Base-by-base conservation (phyloP, 2,329 filamentous ascomycete species). In the Parastagonospora nodorum region DNA sequence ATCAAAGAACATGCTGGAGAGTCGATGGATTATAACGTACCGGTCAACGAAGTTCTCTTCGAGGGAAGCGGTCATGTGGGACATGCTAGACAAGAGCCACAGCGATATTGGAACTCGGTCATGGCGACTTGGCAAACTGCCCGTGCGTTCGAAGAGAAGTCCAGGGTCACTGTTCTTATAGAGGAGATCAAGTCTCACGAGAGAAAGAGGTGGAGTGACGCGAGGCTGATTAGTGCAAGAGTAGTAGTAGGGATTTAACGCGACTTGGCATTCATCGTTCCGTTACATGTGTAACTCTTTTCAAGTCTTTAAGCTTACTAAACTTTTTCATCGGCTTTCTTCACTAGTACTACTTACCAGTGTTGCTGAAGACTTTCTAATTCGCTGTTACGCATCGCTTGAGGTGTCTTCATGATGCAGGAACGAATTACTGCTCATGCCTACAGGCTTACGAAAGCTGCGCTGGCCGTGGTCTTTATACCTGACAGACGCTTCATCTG, bases 1-100 rank as follows among this genome's bases (percentile, higher is more conserved):
- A 77, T 86, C 0, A 79, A 82, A 51, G 71, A 71, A 10, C 80
- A 85, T 53, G 78, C 76, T 1, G 75, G 75, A 1, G 65, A 76
- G 16, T 77, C 80, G 1, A 71, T 67, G 48, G 55, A 61, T 15
- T 70, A 71, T 42, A 83, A 83, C 0, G 84, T 80, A 38, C 60
- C 61, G 3, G 76, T 79, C 1, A 71, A 77, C 2, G 66, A 77
- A 9, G 78, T 81, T 49, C 57, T 80, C 30, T 88, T 87, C 53
- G 75, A 82, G 27, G 79, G 78, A 1, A 83, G 80, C 27, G 74
- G 76, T 0, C 85, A 88, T 65, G 84, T 86, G 8, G 82, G 80
- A 0, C 83, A 87, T 58, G 82, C 86, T 75, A 75, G 79, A 14
- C 62, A 75, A 61, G 77, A 84, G 44, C 78, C 81, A 0, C 76